Base-by-base conservation (phyloP, 495 filamentous ascomycete genomes). In the Penicillium mononematosum region DNA sequence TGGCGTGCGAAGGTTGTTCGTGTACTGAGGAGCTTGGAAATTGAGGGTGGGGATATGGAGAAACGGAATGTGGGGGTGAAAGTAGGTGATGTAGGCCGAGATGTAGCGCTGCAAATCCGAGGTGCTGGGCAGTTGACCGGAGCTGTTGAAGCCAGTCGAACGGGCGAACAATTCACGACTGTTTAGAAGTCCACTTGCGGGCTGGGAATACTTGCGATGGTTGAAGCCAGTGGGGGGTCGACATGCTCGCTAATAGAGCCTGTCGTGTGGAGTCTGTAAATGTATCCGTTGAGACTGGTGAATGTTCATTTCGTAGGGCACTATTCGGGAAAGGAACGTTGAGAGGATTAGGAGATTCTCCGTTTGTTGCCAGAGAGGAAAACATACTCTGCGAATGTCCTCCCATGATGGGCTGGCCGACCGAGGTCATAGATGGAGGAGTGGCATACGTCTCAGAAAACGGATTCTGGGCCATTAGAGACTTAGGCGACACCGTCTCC, bases 191-290 rank as follows among this genome's bases (percentile, higher is more conserved):
- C 60, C 72, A 49, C 84, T 83, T 34, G 83, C 81, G 44, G 89
- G 86, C 66, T 85, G 88, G 50, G 90, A 92, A 66, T 87, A 89
- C 76, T 90, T 93, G 53, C 88, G 82, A 59, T 84, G 82, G 64
- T 85, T 85, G 75, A 90, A 88, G 50, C 82, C 81, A 56, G 83
- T 81, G 55, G 88, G 84, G 71, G 71, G 90, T 89, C 59, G 88
- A 88, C 58, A 98, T 84, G 59, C 88, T 91, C 62, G 83, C 80
- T 70, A 96, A 74, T 75, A 97, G 82, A 68, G 92, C 85, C 77
- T 89, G 88, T 74, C 94, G 85, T 58, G 93, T 98, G 69, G 89
- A 85, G 77, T 98, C 95, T 65, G 93, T 95, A 73, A 98, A 93
- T 60, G 92, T 85, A 74, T 88, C 88, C 50, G 85, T 84, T 54